Base-by-base conservation (phyloP, 2,329 filamentous ascomycete species). In the Ascochyta rabiei region DNA sequence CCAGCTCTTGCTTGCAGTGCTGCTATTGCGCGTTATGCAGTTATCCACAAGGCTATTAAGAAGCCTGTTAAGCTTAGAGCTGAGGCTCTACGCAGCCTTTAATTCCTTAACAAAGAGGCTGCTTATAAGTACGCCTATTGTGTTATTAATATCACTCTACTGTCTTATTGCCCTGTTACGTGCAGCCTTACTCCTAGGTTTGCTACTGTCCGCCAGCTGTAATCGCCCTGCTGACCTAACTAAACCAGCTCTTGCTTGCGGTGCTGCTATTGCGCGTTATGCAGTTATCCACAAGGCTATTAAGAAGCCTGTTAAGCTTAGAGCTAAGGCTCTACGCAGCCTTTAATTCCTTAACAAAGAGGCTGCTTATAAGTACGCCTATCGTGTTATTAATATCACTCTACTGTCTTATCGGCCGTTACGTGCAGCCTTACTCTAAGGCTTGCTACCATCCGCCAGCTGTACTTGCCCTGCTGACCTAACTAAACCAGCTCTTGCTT, bases 291-390 rank as follows among this genome's bases (percentile, higher is more conserved):
- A 96, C 81, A 88, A 91, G 93, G 68, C 90, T 87, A 62, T 88
- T 89, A 38, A 96, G 83, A 84, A 96, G 87, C 19, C 89, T 86
- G 77, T 99, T 93, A 63, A 98, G 83, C 82, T 93, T 89, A 78
- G 88, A 89, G 55, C 91, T 93, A 76, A 98, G 93, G 71, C 95
- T 91, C 47, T 89, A 88, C 70, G 98, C 77, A 70, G 89, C 89
- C 63, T 89, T 90, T 69, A 91, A 93, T 76, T 96, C 91, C 71
- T 96, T 90, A 44, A 86, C 87, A 79, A 96, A 98, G 50, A 98
- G 79, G 19, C 86, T 85, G 13, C 86, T 86, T 44, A 89, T 91
- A 39, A 96, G 82, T 0, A 95, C 87, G 55, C 93, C 90, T 13
- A 86, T 89, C 73, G 93, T 96, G 76, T 98, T 93, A 71, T 96